Evolutionary conservation across 108 stramenopile genomes (phyloP).

Genomic region (Nitzschia sp.): DNA sequence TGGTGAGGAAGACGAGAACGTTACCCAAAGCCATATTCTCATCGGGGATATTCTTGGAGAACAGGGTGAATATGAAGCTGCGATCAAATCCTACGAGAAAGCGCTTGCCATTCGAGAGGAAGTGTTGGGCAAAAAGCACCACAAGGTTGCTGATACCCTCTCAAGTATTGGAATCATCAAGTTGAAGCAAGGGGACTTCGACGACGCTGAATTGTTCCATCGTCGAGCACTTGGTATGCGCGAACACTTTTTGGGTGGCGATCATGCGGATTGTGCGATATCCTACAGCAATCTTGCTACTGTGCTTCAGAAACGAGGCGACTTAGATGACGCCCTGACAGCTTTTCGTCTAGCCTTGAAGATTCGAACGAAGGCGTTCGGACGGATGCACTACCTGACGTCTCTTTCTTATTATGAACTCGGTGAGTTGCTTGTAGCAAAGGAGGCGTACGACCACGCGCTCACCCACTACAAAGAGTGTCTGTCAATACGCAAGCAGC

Average conservation of each 20-base stretch:
- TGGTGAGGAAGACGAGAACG: constrained; percentile 21
- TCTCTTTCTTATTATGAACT: constrained; percentile 28
- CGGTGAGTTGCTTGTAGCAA: constrained; percentile 11
- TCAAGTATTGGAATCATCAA: constrained; percentile 23
- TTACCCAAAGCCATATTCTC: constrained; percentile 13
- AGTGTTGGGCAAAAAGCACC: constrained; percentile 23
- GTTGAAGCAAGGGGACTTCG: constrained; percentile 16
- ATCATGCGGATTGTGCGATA: constrained; percentile 34
- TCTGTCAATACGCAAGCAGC: constrained; percentile 22
- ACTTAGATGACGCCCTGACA: constrained; percentile 18
- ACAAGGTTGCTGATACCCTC: constrained; percentile 23
- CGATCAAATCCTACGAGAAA: constrained; percentile 21
- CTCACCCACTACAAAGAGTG: constrained; percentile 30
- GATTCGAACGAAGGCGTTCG: constrained; percentile 26
- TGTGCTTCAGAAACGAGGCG: constrained; percentile 9
- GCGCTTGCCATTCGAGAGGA: constrained; percentile 23
- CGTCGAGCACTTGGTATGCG: constrained; percentile 25
- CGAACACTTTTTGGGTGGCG: constrained; percentile 13
- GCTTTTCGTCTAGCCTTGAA: constrained; percentile 20
- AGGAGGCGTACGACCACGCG: constrained; percentile 21
- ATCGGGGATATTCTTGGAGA: constrained; percentile 21
- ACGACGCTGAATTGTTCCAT: constrained; percentile 22
- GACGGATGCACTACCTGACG: constrained; percentile 15
- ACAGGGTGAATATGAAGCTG: constrained; percentile 29
- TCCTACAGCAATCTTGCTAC: constrained; percentile 20